phyloP scores from a whole-genome alignment of 2,329 filamentous ascomycete species.

The Curvularia verruculosa region DNA sequence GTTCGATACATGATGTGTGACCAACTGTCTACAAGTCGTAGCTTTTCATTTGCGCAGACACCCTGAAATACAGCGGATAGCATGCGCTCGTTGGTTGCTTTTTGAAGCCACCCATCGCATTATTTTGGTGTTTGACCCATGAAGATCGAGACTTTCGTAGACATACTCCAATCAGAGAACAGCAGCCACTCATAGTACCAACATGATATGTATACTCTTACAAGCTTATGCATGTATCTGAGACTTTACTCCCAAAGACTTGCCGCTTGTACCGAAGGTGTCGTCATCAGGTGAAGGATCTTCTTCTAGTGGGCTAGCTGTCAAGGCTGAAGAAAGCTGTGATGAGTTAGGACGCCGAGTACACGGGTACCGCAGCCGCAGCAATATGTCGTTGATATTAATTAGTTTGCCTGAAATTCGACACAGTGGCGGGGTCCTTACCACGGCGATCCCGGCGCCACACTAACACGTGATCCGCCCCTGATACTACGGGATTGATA shows the following conservation, averaged over 20 bases:
- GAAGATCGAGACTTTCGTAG: not conserved
- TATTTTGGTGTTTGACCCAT: not conserved
- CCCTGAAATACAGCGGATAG: not conserved
- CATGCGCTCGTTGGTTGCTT: conserved; percentile 1
- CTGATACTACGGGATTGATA: not conserved
- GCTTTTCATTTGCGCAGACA: not conserved
- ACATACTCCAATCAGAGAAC: not conserved
- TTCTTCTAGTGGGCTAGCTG: not conserved
- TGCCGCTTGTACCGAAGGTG: conserved; percentile 2
- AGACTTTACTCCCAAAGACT: not conserved
- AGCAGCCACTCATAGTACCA: not conserved
- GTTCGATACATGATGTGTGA: not conserved
- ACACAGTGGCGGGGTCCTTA: not conserved
- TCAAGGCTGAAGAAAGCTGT: not conserved
- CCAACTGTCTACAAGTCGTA: not conserved
- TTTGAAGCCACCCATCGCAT: not conserved
- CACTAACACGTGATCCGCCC: conserved; percentile 5
- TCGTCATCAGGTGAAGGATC: conserved; percentile 3
- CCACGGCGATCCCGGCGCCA: conserved; percentile 14
- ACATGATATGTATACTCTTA: not conserved
- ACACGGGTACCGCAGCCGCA: not conserved
- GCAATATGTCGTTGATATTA: not conserved
- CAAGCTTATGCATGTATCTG: conserved; percentile 3
- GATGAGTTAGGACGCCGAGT: not conserved
- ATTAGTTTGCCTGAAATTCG: not conserved